phyloP scores from a whole-genome alignment of 2,329 filamentous ascomycete genomes.

The Pseudopyrenochaeta lycopersici region DNA sequence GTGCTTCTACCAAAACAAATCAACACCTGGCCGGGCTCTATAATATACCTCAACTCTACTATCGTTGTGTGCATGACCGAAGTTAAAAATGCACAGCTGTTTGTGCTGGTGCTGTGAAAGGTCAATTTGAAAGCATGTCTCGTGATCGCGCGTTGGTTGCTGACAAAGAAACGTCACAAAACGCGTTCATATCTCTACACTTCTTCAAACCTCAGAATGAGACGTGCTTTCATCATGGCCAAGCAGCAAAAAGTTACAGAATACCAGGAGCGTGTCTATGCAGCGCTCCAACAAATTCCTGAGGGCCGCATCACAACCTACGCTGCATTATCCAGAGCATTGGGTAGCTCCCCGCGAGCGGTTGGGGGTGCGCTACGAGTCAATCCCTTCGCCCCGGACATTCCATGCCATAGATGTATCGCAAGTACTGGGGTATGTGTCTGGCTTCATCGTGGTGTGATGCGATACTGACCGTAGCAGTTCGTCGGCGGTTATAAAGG shows the following conservation, averaged over 20 bases:
- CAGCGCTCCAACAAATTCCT: slow-evolving; percentile 79
- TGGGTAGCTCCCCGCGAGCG: slow-evolving; percentile 76
- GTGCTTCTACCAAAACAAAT: no score
- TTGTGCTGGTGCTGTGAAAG: slow-evolving; percentile 20
- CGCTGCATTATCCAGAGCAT: slow-evolving; percentile 71
- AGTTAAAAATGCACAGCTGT: background rate
- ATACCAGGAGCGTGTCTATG: slow-evolving; percentile 66
- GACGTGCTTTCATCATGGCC: slow-evolving; percentile 16
- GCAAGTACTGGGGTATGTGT: slow-evolving; percentile 70
- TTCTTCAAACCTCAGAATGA: background rate
- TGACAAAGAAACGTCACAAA: background rate
- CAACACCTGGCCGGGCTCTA: no score
- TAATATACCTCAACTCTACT: no score
- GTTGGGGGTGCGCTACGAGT: slow-evolving; percentile 78
- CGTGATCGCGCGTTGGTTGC: slow-evolving; percentile 38
- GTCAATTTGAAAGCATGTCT: slow-evolving; percentile 44
- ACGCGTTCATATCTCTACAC: slow-evolving; percentile 8
- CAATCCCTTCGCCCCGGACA: slow-evolving; percentile 84
- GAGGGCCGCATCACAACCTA: slow-evolving; percentile 80
- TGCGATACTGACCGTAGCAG: slow-evolving; percentile 20
- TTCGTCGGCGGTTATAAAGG: slow-evolving; percentile 75
- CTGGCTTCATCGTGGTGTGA: background rate
- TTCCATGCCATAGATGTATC: slow-evolving; percentile 84
- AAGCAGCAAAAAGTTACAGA: slow-evolving; percentile 41
- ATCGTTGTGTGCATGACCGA: no score